Evolutionary conservation across 2,329 filamentous ascomycete species (phyloP).

Genomic region (Dryadomyces sulphureus): DNA sequence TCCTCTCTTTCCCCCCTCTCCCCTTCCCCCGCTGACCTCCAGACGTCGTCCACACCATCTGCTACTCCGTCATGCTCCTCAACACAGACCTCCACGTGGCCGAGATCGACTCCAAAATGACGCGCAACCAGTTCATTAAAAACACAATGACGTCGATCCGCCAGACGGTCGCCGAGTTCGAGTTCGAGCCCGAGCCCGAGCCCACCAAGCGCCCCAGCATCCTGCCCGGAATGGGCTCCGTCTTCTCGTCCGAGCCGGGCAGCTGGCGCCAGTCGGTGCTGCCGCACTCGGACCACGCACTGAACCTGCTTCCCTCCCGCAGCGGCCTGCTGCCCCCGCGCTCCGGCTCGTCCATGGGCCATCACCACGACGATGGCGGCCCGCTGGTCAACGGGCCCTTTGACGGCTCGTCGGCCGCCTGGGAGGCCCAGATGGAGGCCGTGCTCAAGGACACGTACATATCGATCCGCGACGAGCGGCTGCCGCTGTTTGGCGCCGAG

Average conservation of each 20-base stretch:
- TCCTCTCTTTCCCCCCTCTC: no score
- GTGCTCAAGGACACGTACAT: constrained; percentile 84
- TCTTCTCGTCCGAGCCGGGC: not conserved
- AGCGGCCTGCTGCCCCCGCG: constrained; percentile 27
- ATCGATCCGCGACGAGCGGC: constrained; percentile 73
- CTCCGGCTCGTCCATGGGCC: constrained; percentile 26
- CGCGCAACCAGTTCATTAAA: constrained; percentile 81
- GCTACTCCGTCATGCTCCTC: constrained; percentile 85
- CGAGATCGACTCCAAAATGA: constrained; percentile 96
- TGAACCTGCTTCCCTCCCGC: not conserved
- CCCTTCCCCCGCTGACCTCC: constrained; percentile 16
- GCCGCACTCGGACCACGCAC: constrained; percentile 17
- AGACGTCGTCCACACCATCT: constrained; percentile 95
- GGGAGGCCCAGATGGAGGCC: constrained; percentile 81
- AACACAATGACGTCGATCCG: constrained; percentile 88
- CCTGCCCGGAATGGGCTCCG: constrained; percentile 24
- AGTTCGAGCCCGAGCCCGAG: constrained; percentile 45
- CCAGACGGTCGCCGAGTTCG: constrained; percentile 58
- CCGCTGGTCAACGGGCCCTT: constrained; percentile 67
- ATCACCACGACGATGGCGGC: constrained; percentile 31
- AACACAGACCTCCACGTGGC: constrained; percentile 94
- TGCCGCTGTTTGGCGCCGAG: no score
- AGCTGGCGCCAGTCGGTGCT: not conserved
- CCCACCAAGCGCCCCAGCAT: constrained; percentile 46
- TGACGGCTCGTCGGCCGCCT: constrained; percentile 58